These are phyloP conservation scores for Talaromyces adpressus DNA, from an alignment of 495 filamentous ascomycete genomes.

Conservation along the genomic window DNA sequence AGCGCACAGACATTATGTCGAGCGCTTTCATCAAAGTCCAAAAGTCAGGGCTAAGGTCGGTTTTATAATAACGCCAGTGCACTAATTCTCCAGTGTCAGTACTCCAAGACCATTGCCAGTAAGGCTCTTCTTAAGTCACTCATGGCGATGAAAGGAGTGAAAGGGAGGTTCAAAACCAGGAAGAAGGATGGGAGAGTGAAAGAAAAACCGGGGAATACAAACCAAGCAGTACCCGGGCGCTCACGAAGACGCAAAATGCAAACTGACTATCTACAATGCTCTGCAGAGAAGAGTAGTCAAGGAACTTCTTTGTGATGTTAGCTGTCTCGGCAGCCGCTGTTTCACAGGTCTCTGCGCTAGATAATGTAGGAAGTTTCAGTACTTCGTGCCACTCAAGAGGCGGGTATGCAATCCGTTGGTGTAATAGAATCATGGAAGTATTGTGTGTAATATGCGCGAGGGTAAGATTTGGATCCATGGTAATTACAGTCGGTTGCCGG, in stretches of 20 bases:
- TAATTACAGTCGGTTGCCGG: constrained; percentile 18
- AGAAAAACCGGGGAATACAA: not conserved
- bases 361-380: constrained; percentile 27
- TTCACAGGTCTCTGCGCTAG: constrained; percentile 14
- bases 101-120: not conserved
- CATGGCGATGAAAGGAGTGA: not conserved
- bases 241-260: constrained; percentile 9
- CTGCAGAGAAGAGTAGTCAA: constrained; percentile 2
- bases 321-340: constrained; percentile 5
- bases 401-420: constrained; percentile 13
- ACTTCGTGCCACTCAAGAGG: constrained; percentile 22
- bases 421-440: constrained; percentile 13
- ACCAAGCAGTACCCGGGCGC: not conserved
- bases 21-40: not conserved
- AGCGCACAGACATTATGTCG: not conserved
- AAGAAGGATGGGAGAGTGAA: not conserved
- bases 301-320: constrained; percentile 7
- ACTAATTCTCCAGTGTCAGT: not conserved
- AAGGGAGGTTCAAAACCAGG: not conserved
- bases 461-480: constrained; percentile 14
- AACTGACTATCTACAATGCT: constrained; percentile 6
- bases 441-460: constrained; percentile 15
- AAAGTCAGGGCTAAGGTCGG: not conserved
- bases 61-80: not conserved
- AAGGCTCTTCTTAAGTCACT: not conserved